A percentile compares a stretch with the other conserved stretches of the same genome.
These are phyloP conservation scores for Lactarius pseudohatsudake DNA, from an alignment of 768 basidiomycete genomes.

Conservation along the genomic window DNA sequence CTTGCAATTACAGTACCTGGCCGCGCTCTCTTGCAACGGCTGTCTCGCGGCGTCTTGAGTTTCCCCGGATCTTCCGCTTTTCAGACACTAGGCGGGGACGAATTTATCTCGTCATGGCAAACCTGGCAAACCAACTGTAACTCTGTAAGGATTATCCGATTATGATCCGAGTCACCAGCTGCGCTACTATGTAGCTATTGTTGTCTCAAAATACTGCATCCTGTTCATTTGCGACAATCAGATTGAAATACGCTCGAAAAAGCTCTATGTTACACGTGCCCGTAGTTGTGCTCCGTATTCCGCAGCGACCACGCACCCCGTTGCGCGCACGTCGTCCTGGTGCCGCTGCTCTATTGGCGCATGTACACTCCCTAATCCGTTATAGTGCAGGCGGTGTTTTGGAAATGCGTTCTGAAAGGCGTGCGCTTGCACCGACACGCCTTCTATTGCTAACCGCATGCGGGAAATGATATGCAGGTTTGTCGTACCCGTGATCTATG, in stretches of 20 bases:
- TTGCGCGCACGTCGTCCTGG: background rate
- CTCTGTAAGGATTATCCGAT: background rate
- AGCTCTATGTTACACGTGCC: background rate
- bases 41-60: slow-evolving; percentile 1
- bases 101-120: background rate
- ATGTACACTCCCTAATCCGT: background rate
- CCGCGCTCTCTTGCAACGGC: background rate
- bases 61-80: background rate
- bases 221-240: background rate
- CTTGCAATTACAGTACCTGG: background rate
- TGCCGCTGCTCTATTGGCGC: background rate
- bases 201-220: background rate
- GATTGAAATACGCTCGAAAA: background rate
- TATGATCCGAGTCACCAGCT: background rate
- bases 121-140: background rate
- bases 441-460: background rate
- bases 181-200: background rate
- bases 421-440: background rate
- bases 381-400: background rate
- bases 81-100: background rate
- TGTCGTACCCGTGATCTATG: background rate
- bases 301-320: background rate
- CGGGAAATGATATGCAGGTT: background rate
- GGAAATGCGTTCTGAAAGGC: background rate
- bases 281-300: background rate